A percentile compares a stretch with the other conserved stretches of the same genome.
Conservation (phyloP, 2,329 filamentous ascomycete genomes). For the Sphaerostilbella broomeana region DNA sequence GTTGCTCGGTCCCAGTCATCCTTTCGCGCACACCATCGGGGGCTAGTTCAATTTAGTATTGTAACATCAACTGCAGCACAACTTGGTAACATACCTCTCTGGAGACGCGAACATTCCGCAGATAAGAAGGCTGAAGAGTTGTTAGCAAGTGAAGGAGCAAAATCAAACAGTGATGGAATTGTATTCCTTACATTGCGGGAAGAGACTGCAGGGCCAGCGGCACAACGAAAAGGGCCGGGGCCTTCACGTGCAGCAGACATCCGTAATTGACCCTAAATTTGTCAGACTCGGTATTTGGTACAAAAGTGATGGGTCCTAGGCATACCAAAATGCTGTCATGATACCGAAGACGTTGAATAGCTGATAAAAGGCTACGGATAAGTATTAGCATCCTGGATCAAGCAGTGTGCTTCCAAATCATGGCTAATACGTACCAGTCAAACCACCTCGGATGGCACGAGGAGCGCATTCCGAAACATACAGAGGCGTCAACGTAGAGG, state of each 20-base stretch:
- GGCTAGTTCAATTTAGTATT: constrained; percentile 41
- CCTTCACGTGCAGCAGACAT: constrained; percentile 37
- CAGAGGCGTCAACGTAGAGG: constrained; percentile 38
- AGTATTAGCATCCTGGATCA: constrained; percentile 10
- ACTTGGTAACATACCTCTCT: constrained; percentile 30
- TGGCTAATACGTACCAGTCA: constrained; percentile 33
- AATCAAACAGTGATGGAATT: background rate
- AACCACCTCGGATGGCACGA: constrained; percentile 42
- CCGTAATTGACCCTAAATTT: constrained; percentile 50
- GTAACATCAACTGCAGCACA: background rate
- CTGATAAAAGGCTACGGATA: constrained; percentile 37
- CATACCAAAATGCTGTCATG: constrained; percentile 37
- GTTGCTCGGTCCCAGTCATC: constrained; percentile 62
- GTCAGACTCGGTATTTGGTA: constrained; percentile 10
- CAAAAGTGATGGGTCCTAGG: no score
- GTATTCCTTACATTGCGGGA: constrained; percentile 45
- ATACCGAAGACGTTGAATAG: constrained; percentile 41
- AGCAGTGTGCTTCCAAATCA: no score
- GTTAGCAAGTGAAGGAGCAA: constrained; percentile 4
- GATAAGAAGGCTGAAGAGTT: constrained; percentile 39
- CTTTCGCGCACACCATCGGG: constrained; percentile 60
- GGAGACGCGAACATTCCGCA: constrained; percentile 54
- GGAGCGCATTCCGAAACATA: constrained; percentile 46
- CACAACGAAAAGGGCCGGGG: constrained; percentile 50
- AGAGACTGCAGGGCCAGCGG: constrained; percentile 59